Evolutionary conservation across 208 protist genomes (phyloP).

Genomic region (Crithidia expoeki): DNA sequence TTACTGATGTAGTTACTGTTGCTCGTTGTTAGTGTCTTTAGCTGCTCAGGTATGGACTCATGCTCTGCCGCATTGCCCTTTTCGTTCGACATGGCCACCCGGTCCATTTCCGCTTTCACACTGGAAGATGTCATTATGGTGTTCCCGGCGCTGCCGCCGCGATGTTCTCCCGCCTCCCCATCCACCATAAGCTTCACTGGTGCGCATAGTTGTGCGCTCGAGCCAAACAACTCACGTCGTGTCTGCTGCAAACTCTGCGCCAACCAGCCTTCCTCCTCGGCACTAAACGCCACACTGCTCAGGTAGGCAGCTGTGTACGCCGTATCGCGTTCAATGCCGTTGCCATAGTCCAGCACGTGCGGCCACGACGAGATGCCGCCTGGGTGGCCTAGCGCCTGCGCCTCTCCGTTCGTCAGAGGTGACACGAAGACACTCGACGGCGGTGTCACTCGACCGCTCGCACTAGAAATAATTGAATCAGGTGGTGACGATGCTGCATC

Average conservation of each 20-base stretch:
- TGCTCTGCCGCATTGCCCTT: neutral
- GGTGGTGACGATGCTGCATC: neutral
- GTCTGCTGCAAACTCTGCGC: constrained; percentile 13
- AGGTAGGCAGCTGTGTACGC: constrained; percentile 56
- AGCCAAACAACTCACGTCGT: constrained; percentile 19
- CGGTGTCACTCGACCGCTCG: neutral
- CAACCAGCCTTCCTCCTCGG: constrained; percentile 47
- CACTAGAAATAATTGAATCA: too few species aligned
- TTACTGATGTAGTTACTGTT: neutral
- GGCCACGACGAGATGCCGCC: constrained; percentile 65
- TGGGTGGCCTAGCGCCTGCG: constrained; percentile 25
- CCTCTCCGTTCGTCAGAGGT: constrained; percentile 19
- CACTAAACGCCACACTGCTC: constrained; percentile 39
- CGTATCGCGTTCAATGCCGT: constrained; percentile 57
- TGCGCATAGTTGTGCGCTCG: constrained; percentile 1
- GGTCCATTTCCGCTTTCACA: neutral
- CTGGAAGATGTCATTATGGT: too few species aligned
- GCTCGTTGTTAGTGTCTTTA: neutral
- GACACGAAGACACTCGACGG: neutral
- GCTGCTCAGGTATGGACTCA: neutral
- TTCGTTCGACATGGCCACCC: neutral
- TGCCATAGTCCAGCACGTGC: constrained; percentile 45
- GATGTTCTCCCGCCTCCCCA: neutral
- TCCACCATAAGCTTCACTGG: neutral
- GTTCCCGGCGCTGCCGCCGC: too few species aligned